Conservation (phyloP, 2,329 filamentous ascomycete genomes). For the Monosporascus sp. region DNA sequence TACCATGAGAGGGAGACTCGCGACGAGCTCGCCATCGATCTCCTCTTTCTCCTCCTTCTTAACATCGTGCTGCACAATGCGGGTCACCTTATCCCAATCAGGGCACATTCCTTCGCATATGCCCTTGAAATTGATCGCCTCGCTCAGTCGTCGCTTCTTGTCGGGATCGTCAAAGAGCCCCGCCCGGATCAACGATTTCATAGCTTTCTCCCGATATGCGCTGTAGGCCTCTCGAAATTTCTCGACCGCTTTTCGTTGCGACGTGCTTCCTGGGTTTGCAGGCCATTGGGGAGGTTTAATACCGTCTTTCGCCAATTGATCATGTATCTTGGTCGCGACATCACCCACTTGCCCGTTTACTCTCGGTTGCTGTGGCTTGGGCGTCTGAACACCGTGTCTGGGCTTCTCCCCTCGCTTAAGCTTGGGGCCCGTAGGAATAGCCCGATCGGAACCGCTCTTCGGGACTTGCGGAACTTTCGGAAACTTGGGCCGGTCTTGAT, state of each 20-base stretch:
- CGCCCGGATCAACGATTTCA: slow-evolving; percentile 52
- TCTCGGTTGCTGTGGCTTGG: background rate
- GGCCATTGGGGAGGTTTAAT: slow-evolving; percentile 54
- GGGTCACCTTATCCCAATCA: slow-evolving; percentile 59
- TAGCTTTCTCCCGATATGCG: slow-evolving; percentile 51
- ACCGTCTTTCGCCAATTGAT: slow-evolving; percentile 49
- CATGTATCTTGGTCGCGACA: slow-evolving; percentile 44
- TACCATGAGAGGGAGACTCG: slow-evolving; percentile 53
- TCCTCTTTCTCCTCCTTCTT: slow-evolving; percentile 49
- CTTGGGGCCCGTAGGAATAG: background rate
- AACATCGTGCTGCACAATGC: slow-evolving; percentile 58
- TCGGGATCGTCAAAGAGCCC: slow-evolving; percentile 62
- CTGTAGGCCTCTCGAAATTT: slow-evolving; percentile 52
- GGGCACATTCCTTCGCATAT: slow-evolving; percentile 68
- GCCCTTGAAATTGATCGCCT: slow-evolving; percentile 63
- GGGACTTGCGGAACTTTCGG: background rate
- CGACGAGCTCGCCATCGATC: slow-evolving; percentile 36
- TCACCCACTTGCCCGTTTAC: slow-evolving; percentile 16
- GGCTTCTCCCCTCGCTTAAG: background rate
- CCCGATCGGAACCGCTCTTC: background rate
- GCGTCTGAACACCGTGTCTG: background rate
- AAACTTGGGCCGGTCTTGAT: background rate
- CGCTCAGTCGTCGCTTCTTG: slow-evolving; percentile 54
- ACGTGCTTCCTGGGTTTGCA: slow-evolving; percentile 46
- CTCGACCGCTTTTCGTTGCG: slow-evolving; percentile 47